Conservation (phyloP, 148 eudicot genomes). For the Fallopia convolvulus region DNA sequence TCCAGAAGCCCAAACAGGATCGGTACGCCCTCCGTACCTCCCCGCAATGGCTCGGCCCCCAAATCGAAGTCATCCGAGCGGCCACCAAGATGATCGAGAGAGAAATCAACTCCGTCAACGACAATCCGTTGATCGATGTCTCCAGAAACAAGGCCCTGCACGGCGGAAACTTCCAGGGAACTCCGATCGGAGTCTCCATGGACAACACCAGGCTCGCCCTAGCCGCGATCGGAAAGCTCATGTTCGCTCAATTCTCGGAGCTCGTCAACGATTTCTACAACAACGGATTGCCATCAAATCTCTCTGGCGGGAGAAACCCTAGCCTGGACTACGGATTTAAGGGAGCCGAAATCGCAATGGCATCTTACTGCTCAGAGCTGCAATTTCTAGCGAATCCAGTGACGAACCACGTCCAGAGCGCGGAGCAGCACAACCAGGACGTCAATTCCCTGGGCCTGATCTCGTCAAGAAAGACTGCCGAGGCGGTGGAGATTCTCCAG, state of each 20-base stretch:
- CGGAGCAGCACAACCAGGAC: constrained; percentile 31
- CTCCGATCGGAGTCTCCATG: constrained; percentile 41
- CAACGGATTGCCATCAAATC: constrained; percentile 36
- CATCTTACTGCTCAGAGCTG: constrained; percentile 36
- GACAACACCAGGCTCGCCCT: constrained; percentile 35
- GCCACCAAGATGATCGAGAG: constrained; percentile 30
- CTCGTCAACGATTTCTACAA: constrained; percentile 40
- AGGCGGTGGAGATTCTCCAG: constrained; percentile 31
- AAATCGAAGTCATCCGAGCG: constrained; percentile 32
- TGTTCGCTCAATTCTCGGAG: constrained; percentile 42
- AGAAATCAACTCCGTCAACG: constrained; percentile 41
- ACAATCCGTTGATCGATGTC: constrained; percentile 37
- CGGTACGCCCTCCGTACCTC: constrained; percentile 36
- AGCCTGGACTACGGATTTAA: constrained; percentile 42
- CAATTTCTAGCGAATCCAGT: constrained; percentile 36
- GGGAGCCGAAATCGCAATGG: constrained; percentile 41
- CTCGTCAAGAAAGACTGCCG: constrained; percentile 24
- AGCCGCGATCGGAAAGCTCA: constrained; percentile 34
- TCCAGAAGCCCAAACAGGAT: constrained; percentile 35
- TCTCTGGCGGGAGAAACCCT: constrained; percentile 32
- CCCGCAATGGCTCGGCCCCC: constrained; percentile 46
- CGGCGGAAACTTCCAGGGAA: constrained; percentile 43
- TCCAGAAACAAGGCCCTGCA: constrained; percentile 37
- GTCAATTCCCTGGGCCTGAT: constrained; percentile 20
- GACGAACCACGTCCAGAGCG: constrained; percentile 28